Conservation (phyloP, 495 filamentous ascomycete species). For the Hypoxylon crocopeplum region DNA sequence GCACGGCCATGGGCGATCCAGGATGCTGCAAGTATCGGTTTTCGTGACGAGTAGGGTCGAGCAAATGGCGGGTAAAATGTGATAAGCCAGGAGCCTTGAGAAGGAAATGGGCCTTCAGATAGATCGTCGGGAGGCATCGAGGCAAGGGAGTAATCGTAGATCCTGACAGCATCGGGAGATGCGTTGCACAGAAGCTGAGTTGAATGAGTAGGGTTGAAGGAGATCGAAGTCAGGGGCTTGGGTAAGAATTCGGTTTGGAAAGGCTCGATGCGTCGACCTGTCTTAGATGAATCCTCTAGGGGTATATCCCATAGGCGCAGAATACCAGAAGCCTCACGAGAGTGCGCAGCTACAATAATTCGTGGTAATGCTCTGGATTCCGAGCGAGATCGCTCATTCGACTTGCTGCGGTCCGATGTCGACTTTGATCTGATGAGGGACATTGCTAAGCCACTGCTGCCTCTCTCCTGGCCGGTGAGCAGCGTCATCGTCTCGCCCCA, state of each 20-base stretch:
- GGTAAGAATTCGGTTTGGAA: slow-evolving; percentile 70
- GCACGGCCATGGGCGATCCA: slow-evolving; percentile 85
- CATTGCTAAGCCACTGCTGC: slow-evolving; percentile 71
- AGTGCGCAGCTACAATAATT: slow-evolving; percentile 61
- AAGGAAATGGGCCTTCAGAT: slow-evolving; percentile 56
- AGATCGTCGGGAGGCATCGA: slow-evolving; percentile 54
- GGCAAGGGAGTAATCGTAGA: slow-evolving; percentile 60
- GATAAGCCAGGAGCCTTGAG: slow-evolving; percentile 68
- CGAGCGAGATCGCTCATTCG: slow-evolving; percentile 43
- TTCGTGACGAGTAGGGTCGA: slow-evolving; percentile 62
- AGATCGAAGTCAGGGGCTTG: slow-evolving; percentile 67
- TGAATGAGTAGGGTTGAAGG: slow-evolving; percentile 72
- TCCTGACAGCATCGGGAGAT: slow-evolving; percentile 69
- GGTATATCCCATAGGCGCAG: slow-evolving; percentile 56
- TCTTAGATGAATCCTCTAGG: slow-evolving; percentile 46
- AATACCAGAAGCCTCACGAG: slow-evolving; percentile 69
- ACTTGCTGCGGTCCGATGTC: slow-evolving; percentile 42
- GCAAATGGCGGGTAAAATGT: slow-evolving; percentile 74
- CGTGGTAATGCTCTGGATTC: slow-evolving; percentile 36
- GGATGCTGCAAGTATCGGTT: slow-evolving; percentile 78
- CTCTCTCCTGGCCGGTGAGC: slow-evolving; percentile 64
- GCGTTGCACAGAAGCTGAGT: slow-evolving; percentile 73
- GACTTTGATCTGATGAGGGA: slow-evolving; percentile 61
- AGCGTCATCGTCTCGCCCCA: slow-evolving; percentile 68
- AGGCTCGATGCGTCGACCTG: slow-evolving; percentile 56